Conservation (phyloP, 2,329 filamentous ascomycete species). For the Colletotrichum sp. region DNA sequence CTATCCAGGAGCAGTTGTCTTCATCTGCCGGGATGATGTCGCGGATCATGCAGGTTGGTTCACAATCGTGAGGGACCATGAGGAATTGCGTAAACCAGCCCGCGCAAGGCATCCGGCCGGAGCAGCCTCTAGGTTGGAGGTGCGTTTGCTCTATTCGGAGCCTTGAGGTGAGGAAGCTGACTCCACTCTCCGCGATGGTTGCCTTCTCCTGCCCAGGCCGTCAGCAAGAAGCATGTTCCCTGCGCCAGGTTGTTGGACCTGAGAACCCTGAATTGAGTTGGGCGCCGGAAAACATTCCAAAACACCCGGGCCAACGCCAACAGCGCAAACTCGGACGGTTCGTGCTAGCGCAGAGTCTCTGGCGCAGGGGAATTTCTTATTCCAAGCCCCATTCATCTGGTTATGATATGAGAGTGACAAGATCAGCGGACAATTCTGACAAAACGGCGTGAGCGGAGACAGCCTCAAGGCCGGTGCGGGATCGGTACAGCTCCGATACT, state of each 20-base stretch:
- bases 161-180: background rate
- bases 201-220: background rate
- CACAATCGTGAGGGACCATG: background rate
- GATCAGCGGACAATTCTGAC: background rate
- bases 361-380: background rate
- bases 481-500: slow-evolving; percentile 2
- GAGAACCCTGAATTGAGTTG: background rate
- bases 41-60: slow-evolving; percentile 4
- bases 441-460: background rate
- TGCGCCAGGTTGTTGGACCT: slow-evolving; percentile 13
- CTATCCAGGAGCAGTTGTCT: background rate
- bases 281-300: background rate
- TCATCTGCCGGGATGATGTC: background rate
- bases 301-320: slow-evolving; percentile 1
- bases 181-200: slow-evolving; percentile 14
- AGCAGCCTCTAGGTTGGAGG: background rate
- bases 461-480: background rate
- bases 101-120: background rate
- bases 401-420: background rate
- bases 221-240: slow-evolving; percentile 1
- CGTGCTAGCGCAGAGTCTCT: background rate
- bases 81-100: background rate
- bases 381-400: background rate
- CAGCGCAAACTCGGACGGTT: background rate
- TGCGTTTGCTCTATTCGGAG: background rate